phyloP scores from a whole-genome alignment of 805 yeast species.

The Ogataea pignaliae region DNA sequence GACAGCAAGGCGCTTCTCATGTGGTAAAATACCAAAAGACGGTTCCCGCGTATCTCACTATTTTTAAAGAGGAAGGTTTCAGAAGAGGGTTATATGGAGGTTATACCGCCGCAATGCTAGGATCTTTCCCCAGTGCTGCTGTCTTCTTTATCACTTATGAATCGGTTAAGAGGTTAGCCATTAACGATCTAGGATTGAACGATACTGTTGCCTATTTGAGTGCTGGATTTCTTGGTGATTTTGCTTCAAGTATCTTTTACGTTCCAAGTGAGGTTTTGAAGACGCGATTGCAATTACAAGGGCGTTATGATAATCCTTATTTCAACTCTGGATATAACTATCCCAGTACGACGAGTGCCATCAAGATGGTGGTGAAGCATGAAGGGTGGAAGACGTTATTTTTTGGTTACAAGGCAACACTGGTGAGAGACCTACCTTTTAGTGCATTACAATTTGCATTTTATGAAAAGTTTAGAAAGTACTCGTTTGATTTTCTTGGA shows the following conservation, averaged over 20 bases:
- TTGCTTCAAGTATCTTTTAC: slow-evolving; percentile 80
- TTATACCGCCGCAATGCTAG: slow-evolving; percentile 84
- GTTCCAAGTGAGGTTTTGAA: slow-evolving; percentile 96
- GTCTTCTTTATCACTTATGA: slow-evolving; percentile 94
- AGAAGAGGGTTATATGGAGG: slow-evolving; percentile 87
- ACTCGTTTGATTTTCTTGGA: slow-evolving; percentile 40
- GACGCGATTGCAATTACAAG: slow-evolving; percentile 91
- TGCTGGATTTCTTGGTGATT: slow-evolving; percentile 92
- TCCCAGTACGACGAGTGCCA: slow-evolving; percentile 67
- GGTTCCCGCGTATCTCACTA: slow-evolving; percentile 69
- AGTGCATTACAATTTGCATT: slow-evolving; percentile 95
- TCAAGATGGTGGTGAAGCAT: slow-evolving; percentile 49
- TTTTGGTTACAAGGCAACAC: slow-evolving; percentile 91
- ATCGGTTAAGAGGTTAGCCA: slow-evolving; percentile 64
- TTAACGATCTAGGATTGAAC: slow-evolving; percentile 57
- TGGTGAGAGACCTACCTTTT: slow-evolving; percentile 90
- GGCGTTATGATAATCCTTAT: slow-evolving; percentile 72
- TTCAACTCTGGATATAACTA: slow-evolving; percentile 87
- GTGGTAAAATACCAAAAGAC: slow-evolving; percentile 66
- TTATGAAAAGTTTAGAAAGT: slow-evolving; percentile 74
- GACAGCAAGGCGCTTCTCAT: slow-evolving; percentile 91
- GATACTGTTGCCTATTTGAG: slow-evolving; percentile 76
- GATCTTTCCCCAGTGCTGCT: slow-evolving; percentile 91
- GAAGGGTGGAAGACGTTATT: slow-evolving; percentile 80
- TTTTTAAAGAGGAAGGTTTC: slow-evolving; percentile 82